Evolutionary conservation across 2,329 filamentous ascomycete genomes (phyloP).

Genomic region (Colletotrichum navitas): DNA sequence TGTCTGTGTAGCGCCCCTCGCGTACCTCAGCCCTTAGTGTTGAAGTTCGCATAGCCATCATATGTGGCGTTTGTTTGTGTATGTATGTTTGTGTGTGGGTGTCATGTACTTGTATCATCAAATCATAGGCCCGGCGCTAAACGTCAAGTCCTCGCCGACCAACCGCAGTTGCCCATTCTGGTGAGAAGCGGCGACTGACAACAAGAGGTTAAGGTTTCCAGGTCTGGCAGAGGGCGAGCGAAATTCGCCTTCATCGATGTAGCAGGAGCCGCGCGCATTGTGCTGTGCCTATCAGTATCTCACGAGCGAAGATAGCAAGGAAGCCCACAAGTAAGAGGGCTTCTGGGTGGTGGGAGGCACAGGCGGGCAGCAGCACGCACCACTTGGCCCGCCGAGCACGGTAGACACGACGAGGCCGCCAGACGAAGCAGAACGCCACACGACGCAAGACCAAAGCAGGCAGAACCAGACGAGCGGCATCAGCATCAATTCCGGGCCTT

Average conservation of each 20-base stretch:
- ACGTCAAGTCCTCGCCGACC: conserved; percentile 22
- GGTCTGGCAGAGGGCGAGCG: neutral
- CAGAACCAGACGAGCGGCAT: neutral
- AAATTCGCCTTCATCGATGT: conserved; percentile 12
- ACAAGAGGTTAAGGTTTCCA: conserved; percentile 3
- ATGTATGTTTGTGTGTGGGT: conserved; percentile 7
- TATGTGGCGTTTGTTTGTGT: neutral
- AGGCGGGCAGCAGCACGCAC: neutral
- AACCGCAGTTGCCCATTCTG: conserved; percentile 26
- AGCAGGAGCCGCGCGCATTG: conserved; percentile 36
- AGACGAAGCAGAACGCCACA: conserved; percentile 1
- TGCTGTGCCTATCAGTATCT: conserved; percentile 25
- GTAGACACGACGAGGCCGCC: conserved; percentile 4
- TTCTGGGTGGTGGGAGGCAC: neutral
- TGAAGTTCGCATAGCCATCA: conserved; percentile 11
- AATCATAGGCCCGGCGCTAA: conserved; percentile 36
- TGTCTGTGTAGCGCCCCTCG: conserved; percentile 16
- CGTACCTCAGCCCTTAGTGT: conserved; percentile 24
- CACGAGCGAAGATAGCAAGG: conserved; percentile 4
- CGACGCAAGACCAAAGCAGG: neutral
- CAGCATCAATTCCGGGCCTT: neutral
- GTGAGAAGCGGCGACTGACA: conserved; percentile 6
- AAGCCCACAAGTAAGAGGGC: neutral
- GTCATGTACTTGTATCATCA: conserved; percentile 22
- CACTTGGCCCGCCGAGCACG: neutral